phyloP scores from a whole-genome alignment of 1,284 basidiomycete genomes.

The Leccinum pachyderme region DNA sequence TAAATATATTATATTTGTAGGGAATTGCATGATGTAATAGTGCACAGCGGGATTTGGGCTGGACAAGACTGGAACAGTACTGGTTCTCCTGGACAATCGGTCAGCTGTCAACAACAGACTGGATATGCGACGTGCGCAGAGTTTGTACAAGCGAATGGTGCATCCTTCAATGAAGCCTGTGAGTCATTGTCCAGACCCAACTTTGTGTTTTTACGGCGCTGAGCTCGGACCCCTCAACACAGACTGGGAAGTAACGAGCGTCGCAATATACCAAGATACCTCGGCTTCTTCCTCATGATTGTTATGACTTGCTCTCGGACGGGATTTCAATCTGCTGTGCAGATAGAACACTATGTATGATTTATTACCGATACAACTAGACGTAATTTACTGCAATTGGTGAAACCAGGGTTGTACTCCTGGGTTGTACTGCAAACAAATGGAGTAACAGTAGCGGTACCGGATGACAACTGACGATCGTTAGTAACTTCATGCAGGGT shows the following conservation, averaged over 20 bases:
- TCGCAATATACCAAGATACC: slow-evolving; percentile 60
- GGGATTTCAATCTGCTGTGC: too few species aligned
- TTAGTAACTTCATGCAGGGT: too few species aligned
- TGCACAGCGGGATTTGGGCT: slow-evolving; percentile 84
- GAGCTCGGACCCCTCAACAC: background rate
- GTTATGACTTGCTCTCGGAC: background rate
- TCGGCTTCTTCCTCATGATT: slow-evolving; percentile 11
- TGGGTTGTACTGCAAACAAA: too few species aligned
- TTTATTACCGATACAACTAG: too few species aligned
- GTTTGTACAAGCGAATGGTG: slow-evolving; percentile 71
- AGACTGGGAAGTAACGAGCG: slow-evolving; percentile 75
- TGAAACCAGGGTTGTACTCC: too few species aligned
- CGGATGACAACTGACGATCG: too few species aligned
- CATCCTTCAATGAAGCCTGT: slow-evolving; percentile 77
- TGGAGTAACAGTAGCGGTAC: too few species aligned
- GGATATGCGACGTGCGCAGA: slow-evolving; percentile 76
- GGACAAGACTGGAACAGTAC: slow-evolving; percentile 69
- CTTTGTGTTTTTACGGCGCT: slow-evolving; percentile 3
- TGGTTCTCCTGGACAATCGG: slow-evolving; percentile 75
- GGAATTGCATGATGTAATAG: background rate
- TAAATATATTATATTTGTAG: slow-evolving; percentile 9
- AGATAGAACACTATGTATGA: too few species aligned
- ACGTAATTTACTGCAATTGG: too few species aligned
- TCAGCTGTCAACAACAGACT: slow-evolving; percentile 78
- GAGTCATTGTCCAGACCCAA: slow-evolving; percentile 34